These are phyloP conservation scores for Cadophora sp. DNA, from an alignment of 2,329 filamentous ascomycete species.

Conservation along the genomic window DNA sequence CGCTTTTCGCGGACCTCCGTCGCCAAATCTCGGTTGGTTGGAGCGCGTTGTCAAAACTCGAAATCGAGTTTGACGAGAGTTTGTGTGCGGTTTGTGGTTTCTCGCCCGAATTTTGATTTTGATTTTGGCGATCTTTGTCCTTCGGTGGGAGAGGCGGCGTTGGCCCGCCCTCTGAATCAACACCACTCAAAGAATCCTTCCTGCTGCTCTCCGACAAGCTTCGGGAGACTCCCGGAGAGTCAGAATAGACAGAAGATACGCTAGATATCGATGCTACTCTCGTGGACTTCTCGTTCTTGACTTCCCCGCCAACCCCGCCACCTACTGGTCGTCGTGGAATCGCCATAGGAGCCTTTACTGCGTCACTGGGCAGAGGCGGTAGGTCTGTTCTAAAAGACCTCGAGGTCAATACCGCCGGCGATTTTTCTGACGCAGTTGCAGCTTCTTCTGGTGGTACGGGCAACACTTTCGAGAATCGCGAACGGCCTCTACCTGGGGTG, in stretches of 20 bases:
- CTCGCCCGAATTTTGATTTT: conserved; percentile 10
- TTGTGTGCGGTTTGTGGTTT: conserved; percentile 27
- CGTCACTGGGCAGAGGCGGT: conserved; percentile 35
- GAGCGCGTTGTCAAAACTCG: conserved; percentile 36
- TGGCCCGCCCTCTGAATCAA: conserved; percentile 35
- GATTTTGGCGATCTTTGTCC: conserved; percentile 27
- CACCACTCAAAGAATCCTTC: conserved; percentile 38
- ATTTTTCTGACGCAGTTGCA: conserved; percentile 8
- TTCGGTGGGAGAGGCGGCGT: conserved; percentile 38
- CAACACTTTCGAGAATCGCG: conserved; percentile 40
- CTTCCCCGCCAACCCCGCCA: conserved; percentile 9
- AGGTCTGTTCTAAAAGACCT: conserved; percentile 33
- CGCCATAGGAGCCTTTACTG: conserved; percentile 27
- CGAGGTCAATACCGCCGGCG: conserved; percentile 20
- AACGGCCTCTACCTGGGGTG: conserved; percentile 37
- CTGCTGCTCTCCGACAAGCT: conserved; percentile 37
- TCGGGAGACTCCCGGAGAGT: conserved; percentile 35
- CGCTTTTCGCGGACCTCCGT: conserved; percentile 40
- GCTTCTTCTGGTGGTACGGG: conserved; percentile 31
- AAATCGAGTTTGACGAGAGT: conserved; percentile 31
- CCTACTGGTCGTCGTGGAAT: conserved; percentile 43
- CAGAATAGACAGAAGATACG: conserved; percentile 41
- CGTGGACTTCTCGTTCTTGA: conserved; percentile 18
- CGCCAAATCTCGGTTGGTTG: conserved; percentile 42
- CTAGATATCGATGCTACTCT: conserved; percentile 35